Percentiles rank a stretch among this genome's conserved stretches.
Evolutionary conservation across 1,284 basidiomycete genomes (phyloP).

Genomic region (Fomitopsis palustris): DNA sequence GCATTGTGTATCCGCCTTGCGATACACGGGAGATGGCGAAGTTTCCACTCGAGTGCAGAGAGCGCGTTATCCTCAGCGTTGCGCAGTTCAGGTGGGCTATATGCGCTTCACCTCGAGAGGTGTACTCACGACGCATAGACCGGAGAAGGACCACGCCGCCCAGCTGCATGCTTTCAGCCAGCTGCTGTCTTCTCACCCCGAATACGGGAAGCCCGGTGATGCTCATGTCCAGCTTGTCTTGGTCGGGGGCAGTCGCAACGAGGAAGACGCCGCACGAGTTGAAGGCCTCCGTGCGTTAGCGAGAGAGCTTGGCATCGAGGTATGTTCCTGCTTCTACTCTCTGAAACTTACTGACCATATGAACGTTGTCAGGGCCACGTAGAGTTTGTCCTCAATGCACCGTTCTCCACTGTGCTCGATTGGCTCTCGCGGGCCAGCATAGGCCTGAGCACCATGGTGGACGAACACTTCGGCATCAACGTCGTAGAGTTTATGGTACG

Average conservation of each 20-base stretch:
- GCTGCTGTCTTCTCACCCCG: conserved; percentile 59
- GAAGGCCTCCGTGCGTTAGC: conserved; percentile 58
- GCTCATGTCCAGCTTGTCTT: conserved; percentile 57
- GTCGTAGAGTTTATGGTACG: conserved; percentile 95
- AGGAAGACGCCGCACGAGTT: conserved; percentile 72
- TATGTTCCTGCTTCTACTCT: conserved; percentile 24
- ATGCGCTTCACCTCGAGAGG: background rate
- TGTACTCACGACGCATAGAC: conserved; percentile 41
- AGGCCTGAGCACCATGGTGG: conserved; percentile 95
- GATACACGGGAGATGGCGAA: conserved; percentile 74
- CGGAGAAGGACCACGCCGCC: conserved; percentile 91
- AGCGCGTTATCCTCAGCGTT: conserved; percentile 76
- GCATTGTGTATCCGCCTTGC: conserved; percentile 88
- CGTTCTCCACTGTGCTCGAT: conserved; percentile 67
- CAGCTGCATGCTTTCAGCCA: conserved; percentile 74
- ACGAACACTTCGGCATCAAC: conserved; percentile 99
- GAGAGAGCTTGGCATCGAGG: conserved; percentile 62
- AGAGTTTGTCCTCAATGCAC: conserved; percentile 82
- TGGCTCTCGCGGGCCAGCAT: conserved; percentile 76
- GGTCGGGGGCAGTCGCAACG: conserved; percentile 83
- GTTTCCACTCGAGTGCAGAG: conserved; percentile 60
- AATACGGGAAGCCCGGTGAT: conserved; percentile 37
- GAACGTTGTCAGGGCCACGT: conserved; percentile 52
- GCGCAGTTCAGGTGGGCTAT: conserved; percentile 85
- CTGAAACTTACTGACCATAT: background rate